phyloP scores from a whole-genome alignment of 2,329 filamentous ascomycete genomes.

The Oidium heveae region DNA sequence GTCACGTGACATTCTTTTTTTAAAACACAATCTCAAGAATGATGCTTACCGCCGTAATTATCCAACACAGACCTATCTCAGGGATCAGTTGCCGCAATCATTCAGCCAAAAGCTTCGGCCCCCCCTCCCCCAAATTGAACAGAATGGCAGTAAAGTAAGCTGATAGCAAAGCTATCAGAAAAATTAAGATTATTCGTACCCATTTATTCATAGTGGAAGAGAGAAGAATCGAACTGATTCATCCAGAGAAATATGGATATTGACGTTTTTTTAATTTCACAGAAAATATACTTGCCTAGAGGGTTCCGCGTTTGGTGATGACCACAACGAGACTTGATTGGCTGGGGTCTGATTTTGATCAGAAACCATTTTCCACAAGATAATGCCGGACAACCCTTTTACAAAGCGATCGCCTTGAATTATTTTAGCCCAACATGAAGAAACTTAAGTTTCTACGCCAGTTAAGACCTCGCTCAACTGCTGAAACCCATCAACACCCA shows the following conservation, averaged over 20 bases:
- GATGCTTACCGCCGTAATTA: not conserved
- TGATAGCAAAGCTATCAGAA: not conserved
- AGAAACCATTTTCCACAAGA: not conserved
- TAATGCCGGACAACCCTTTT: not conserved
- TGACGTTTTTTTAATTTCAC: not conserved
- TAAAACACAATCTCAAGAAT: no score
- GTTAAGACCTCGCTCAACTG: not conserved
- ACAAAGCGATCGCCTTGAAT: conserved; percentile 1
- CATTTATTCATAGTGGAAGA: not conserved
- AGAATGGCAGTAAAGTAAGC: not conserved
- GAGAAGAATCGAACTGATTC: not conserved
- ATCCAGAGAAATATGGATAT: not conserved
- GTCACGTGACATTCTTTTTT: no score
- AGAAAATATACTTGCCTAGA: not conserved
- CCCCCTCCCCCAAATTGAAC: no score
- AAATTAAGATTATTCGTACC: not conserved
- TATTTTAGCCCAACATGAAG: conserved; percentile 2
- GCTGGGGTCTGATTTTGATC: not conserved
- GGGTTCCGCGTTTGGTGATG: not conserved
- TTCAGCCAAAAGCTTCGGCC: not conserved
- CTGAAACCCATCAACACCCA: not conserved
- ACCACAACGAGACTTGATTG: not conserved
- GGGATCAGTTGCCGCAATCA: not conserved
- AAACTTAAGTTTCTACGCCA: not conserved
- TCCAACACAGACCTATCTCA: not conserved